Evolutionary conservation across 768 basidiomycete species (phyloP).

Genomic region (Ramaria rubella): DNA sequence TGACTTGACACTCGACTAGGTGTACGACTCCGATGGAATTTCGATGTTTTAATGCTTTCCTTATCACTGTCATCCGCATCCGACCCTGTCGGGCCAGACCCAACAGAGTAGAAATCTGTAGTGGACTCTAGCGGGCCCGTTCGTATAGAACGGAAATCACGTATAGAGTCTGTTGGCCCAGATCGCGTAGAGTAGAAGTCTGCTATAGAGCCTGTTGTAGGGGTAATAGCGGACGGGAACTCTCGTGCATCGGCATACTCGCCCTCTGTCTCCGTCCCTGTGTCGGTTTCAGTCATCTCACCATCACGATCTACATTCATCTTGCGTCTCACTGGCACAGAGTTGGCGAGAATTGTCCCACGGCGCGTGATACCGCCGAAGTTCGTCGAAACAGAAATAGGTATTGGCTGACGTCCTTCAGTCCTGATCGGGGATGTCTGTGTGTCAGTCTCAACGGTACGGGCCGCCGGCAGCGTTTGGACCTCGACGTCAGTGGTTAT

Average conservation of each 20-base stretch:
- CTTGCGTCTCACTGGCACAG: constrained; percentile 12
- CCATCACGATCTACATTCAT: constrained; percentile 7
- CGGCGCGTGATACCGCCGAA: constrained; percentile 10
- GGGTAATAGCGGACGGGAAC: constrained; percentile 53
- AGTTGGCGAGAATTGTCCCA: constrained; percentile 15
- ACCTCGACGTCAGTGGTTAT: constrained; percentile 23
- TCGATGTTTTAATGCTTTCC: constrained; percentile 69
- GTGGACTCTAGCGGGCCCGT: constrained; percentile 10
- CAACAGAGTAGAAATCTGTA: constrained; percentile 14
- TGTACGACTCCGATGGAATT: constrained; percentile 29
- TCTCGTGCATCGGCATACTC: constrained; percentile 75
- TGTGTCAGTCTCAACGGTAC: constrained; percentile 28
- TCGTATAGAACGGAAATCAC: constrained; percentile 7
- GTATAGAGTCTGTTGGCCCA: constrained; percentile 5
- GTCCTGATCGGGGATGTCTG: constrained; percentile 22
- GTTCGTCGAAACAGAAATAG: not conserved
- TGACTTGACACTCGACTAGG: constrained; percentile 8
- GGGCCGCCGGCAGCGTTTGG: constrained; percentile 29
- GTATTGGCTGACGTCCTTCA: constrained; percentile 11
- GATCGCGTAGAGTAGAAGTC: constrained; percentile 58
- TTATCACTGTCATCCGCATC: constrained; percentile 47
- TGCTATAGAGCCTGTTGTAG: constrained; percentile 53
- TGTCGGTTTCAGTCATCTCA: constrained; percentile 48
- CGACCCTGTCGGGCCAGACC: constrained; percentile 1
- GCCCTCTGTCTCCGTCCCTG: constrained; percentile 65